These are phyloP conservation scores for Phytopythium helicoides DNA, from an alignment of 352 stramenopile genomes.

Conservation along the genomic window DNA sequence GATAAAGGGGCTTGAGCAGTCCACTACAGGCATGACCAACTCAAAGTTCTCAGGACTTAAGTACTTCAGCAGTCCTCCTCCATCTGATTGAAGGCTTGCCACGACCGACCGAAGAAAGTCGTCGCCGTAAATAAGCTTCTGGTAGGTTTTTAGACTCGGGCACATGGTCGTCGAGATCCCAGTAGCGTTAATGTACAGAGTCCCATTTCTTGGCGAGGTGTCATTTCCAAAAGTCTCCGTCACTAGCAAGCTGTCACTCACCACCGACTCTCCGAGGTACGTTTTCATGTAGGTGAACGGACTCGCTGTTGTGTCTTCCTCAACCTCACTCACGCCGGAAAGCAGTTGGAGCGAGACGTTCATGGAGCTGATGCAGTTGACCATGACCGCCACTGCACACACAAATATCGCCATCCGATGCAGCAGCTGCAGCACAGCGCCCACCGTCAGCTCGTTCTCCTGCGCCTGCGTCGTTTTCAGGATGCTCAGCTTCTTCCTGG, in stretches of 20 bases:
- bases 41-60: constrained; percentile 18
- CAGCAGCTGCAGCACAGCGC: not conserved
- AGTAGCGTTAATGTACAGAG: constrained; percentile 33
- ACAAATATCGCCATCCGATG: constrained; percentile 1
- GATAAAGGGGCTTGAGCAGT: constrained; percentile 20
- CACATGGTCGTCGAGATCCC: constrained; percentile 19
- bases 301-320: not conserved
- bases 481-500: not conserved
- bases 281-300: not conserved
- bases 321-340: not conserved
- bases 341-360: constrained; percentile 1
- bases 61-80: constrained; percentile 23
- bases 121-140: constrained; percentile 27
- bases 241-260: constrained; percentile 31
- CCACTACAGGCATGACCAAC: constrained; percentile 35
- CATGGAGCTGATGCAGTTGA: constrained; percentile 5
- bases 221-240: constrained; percentile 15
- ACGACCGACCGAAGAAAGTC: constrained; percentile 26
- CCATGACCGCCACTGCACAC: constrained; percentile 1
- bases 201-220: constrained; percentile 22
- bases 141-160: constrained; percentile 8
- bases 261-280: not conserved
- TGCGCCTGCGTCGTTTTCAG: not conserved
- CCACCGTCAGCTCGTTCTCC: not conserved
- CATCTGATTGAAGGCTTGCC: constrained; percentile 12